Evolutionary conservation across 2,329 filamentous ascomycete species (phyloP).

Genomic region (Daldinia sp.): DNA sequence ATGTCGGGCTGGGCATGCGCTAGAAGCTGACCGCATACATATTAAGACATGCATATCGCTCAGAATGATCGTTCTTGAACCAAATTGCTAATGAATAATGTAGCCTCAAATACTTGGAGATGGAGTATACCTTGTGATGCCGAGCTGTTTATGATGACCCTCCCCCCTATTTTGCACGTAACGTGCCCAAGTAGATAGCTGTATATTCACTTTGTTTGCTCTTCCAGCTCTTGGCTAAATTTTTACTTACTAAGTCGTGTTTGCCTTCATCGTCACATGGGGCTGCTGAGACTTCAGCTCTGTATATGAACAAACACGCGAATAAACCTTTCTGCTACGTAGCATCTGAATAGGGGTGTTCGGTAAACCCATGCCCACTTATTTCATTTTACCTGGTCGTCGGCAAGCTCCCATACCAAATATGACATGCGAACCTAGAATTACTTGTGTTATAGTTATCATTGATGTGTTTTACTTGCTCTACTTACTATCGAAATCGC

Average conservation of each 20-base stretch:
- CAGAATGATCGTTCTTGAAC: too few species aligned
- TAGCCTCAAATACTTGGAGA: not conserved
- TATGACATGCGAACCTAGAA: not conserved
- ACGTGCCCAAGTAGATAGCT: not conserved
- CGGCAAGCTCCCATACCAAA: not conserved
- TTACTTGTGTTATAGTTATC: not conserved
- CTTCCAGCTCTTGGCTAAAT: not conserved
- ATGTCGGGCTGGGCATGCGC: not conserved
- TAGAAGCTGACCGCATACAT: slow-evolving; percentile 8
- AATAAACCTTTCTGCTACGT: not conserved
- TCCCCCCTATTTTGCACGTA: not conserved
- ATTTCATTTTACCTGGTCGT: not conserved
- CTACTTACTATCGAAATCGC: too few species aligned
- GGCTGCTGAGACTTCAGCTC: not conserved
- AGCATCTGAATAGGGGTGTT: not conserved
- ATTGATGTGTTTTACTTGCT: too few species aligned
- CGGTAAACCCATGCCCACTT: not conserved
- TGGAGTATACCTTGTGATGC: not conserved
- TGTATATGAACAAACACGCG: not conserved
- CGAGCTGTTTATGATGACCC: not conserved
- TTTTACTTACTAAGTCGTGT: not conserved
- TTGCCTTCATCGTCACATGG: not conserved
- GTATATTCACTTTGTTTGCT: not conserved
- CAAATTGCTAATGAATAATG: not conserved
- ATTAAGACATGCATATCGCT: not conserved